phyloP scores from a whole-genome alignment of 306 rosid genomes.

The Oemleria cerasiformis region DNA sequence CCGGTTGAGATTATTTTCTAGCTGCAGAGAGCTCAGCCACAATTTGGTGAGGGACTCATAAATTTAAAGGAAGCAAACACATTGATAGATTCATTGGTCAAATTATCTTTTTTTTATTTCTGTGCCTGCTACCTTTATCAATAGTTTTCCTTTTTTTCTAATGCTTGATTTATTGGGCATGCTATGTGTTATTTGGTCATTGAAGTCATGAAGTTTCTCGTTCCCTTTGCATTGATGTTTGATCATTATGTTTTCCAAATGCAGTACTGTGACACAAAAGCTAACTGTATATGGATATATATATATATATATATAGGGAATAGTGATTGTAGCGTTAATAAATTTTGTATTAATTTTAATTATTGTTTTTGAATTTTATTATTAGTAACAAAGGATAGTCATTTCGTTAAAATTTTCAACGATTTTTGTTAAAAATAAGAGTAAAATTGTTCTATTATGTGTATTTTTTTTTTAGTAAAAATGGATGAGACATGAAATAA shows the following conservation, averaged over 20 bases:
- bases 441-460: too few relatives aligned
- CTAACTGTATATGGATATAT: too few relatives aligned
- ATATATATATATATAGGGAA: too few relatives aligned
- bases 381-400: too few relatives aligned
- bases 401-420: too few relatives aligned
- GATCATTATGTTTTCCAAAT: background rate
- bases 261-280: background rate
- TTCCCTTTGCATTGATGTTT: background rate
- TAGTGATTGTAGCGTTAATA: too few relatives aligned
- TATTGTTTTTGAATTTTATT: too few relatives aligned
- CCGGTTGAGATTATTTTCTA: constrained; percentile 40
- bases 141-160: background rate
- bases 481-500: too few relatives aligned
- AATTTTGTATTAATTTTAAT: too few relatives aligned
- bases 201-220: background rate
- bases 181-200: constrained; percentile 4
- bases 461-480: too few relatives aligned
- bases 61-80: background rate
- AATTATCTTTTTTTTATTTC: constrained; percentile 8
- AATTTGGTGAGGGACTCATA: constrained; percentile 13
- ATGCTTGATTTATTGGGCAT: background rate
- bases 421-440: too few relatives aligned
- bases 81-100: background rate
- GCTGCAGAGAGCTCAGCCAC: constrained; percentile 5
- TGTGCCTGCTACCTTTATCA: background rate